Conservation (phyloP, 345 rosid genomes). For the Hypericum perforatum region DNA sequence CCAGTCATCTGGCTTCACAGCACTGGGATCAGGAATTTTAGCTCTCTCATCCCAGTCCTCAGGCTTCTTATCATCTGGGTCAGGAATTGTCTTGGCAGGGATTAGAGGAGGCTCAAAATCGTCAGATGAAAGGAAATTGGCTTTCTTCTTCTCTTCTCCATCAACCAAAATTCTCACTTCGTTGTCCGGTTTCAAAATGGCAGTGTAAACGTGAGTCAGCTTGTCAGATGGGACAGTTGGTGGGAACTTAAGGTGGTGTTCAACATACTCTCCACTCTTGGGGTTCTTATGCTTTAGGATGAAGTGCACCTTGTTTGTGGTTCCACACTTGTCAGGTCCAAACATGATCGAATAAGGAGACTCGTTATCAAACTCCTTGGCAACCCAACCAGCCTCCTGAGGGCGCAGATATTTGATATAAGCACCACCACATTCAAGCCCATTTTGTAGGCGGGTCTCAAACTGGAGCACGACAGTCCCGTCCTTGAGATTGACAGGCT, state of each 20-base stretch:
- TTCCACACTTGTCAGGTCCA: conserved; percentile 87
- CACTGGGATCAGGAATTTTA: conserved; percentile 63
- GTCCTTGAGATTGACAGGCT: conserved; percentile 50
- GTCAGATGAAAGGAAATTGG: conserved; percentile 49
- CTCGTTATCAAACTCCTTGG: conserved; percentile 56
- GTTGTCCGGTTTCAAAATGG: conserved; percentile 60
- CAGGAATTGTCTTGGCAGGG: conserved; percentile 76
- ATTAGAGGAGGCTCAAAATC: conserved; percentile 78
- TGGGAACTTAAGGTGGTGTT: conserved; percentile 74
- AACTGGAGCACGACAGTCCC: conserved; percentile 63
- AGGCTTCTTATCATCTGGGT: conserved; percentile 82
- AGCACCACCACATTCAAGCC: conserved; percentile 90
- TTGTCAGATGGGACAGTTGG: conserved; percentile 76
- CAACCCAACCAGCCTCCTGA: conserved; percentile 64
- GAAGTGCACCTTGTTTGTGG: conserved; percentile 84
- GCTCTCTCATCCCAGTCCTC: conserved; percentile 88
- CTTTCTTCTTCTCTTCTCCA: conserved; percentile 79
- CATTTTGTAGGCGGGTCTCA: conserved; percentile 68
- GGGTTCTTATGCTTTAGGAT: conserved; percentile 85
- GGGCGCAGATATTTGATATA: conserved; percentile 71
- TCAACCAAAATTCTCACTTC: conserved; percentile 58
- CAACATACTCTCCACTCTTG: conserved; percentile 67
- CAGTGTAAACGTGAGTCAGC: conserved; percentile 75
- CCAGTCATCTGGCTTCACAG: conserved; percentile 81
- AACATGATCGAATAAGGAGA: conserved; percentile 84